Evolutionary conservation across 2,329 filamentous ascomycete species (phyloP).

Genomic region (Golovinomyces cichoracearum): DNA sequence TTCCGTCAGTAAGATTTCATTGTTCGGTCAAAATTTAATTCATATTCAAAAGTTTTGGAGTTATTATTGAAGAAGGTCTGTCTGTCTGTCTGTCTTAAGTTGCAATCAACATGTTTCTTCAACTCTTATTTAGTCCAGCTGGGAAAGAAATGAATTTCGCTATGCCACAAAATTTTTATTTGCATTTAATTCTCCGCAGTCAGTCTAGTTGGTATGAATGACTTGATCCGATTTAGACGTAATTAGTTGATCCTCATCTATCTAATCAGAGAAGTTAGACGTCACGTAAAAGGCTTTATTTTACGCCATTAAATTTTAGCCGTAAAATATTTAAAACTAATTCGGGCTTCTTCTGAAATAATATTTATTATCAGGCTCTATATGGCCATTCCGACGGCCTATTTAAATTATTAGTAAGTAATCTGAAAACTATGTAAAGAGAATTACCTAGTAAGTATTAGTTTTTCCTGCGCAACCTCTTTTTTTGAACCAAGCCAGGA

Average conservation of each 20-base stretch:
- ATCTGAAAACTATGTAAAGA: neutral
- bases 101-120: neutral
- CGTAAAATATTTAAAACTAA: too few species aligned
- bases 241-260: neutral
- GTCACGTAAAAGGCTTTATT: too few species aligned
- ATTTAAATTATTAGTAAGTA: neutral
- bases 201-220: neutral
- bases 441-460: conserved; percentile 16
- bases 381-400: conserved; percentile 14
- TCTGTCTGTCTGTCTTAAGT: neutral
- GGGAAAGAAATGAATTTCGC: neutral
- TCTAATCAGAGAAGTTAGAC: neutral
- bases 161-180: neutral
- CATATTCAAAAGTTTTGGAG: neutral
- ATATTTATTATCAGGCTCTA: neutral
- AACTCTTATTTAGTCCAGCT: neutral
- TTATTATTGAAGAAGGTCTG: neutral
- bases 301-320: too few species aligned
- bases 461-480: conserved; percentile 10
- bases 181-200: neutral
- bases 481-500: conserved; percentile 18
- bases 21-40: neutral
- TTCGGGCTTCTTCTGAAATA: neutral
- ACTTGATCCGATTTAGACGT: neutral
- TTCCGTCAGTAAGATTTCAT: conserved; percentile 25